Conservation (phyloP, 2,329 filamentous ascomycete genomes). For the Pyrenophora teres region DNA sequence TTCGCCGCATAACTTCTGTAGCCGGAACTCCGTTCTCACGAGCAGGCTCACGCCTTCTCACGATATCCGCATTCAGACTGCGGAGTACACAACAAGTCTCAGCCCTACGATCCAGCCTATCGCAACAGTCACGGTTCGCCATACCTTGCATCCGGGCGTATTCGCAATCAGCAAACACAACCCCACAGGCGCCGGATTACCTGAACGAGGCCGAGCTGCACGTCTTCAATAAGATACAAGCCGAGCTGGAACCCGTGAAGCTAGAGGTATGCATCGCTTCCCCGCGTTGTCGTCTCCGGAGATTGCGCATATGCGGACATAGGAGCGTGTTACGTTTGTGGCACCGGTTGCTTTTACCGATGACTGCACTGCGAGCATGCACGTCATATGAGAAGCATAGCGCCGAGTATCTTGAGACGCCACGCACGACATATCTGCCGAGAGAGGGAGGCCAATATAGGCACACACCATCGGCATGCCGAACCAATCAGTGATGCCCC, state of each 20-base stretch:
- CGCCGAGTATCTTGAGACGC: conserved; percentile 3
- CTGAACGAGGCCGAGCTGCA: conserved; percentile 53
- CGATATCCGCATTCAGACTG: conserved; percentile 17
- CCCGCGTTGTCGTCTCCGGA: conserved; percentile 5
- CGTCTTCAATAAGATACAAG: conserved; percentile 54
- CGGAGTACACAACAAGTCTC: conserved; percentile 6
- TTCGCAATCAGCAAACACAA: conserved; percentile 26
- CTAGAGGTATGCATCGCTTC: conserved; percentile 50
- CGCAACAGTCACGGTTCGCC: conserved; percentile 9
- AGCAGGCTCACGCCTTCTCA: conserved; percentile 26
- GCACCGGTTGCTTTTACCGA: conserved; percentile 19
- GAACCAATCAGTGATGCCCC: not conserved
- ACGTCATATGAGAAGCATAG: conserved; percentile 12
- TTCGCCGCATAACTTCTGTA: conserved; percentile 24
- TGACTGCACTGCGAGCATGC: conserved; percentile 13
- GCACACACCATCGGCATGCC: not conserved
- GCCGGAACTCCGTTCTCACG: conserved; percentile 24
- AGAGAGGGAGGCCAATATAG: not conserved
- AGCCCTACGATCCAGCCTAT: conserved; percentile 13
- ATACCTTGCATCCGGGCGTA: conserved; percentile 25
- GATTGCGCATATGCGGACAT: conserved; percentile 9
- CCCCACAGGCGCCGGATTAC: conserved; percentile 52
- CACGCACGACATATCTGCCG: not conserved
- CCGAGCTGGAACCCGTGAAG: conserved; percentile 49
- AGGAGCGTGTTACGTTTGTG: conserved; percentile 8